Percentiles rank a stretch among this genome's conserved stretches.
Conservation (phyloP, 139 green algal species). For the Volvox reticuliferus region DNA sequence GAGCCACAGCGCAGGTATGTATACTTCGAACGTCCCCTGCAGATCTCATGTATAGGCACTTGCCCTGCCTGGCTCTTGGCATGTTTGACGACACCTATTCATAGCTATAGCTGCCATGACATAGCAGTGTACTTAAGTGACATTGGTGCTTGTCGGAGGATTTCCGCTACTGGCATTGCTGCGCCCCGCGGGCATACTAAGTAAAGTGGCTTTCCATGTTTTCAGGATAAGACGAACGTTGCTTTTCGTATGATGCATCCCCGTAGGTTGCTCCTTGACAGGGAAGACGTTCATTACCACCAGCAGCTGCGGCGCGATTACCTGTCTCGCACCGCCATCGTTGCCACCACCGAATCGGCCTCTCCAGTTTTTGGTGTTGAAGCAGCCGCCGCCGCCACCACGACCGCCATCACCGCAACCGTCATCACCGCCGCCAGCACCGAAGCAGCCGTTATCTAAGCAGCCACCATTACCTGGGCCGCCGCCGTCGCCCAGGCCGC, state of each 20-base stretch:
- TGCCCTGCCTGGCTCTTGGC: too few relatives aligned
- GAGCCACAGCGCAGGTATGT: too few relatives aligned
- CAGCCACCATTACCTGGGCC: neutral
- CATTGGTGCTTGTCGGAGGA: too few relatives aligned
- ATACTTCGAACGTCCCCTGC: too few relatives aligned
- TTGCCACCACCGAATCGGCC: neutral
- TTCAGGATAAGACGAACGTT: neutral
- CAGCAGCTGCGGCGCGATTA: neutral
- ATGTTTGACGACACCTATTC: too few relatives aligned
- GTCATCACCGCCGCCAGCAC: neutral
- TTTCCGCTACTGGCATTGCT: too few relatives aligned
- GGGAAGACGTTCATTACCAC: conserved; percentile 12
- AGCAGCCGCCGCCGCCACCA: neutral
- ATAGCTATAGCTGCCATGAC: too few relatives aligned
- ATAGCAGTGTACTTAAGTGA: too few relatives aligned
- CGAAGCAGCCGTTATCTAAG: neutral
- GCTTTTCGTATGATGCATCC: neutral
- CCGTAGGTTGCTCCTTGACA: neutral
- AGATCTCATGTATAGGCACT: too few relatives aligned
- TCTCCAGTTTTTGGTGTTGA: too few relatives aligned
- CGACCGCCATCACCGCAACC: neutral
- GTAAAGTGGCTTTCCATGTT: neutral
- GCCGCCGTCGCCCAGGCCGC: neutral
- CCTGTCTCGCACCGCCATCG: neutral
- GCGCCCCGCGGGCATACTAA: too few relatives aligned